Evolutionary conservation across 371 early-diverging fungal species (phyloP).

Genomic region (Circinella minor): DNA sequence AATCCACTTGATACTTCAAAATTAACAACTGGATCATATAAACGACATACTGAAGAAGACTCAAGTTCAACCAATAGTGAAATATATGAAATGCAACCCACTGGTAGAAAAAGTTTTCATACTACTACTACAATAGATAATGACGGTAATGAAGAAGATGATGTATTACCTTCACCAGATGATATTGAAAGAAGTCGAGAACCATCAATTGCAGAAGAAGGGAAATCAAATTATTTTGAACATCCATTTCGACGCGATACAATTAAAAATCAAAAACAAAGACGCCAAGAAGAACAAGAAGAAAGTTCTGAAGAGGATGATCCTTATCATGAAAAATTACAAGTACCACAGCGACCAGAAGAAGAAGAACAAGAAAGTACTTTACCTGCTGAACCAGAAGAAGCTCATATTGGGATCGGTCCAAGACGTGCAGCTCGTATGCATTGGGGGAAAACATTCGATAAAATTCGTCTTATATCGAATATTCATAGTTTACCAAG

Average conservation of each 20-base stretch:
- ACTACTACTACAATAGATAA: background rate
- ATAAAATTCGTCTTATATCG: conserved; percentile 46
- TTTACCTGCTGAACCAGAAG: background rate
- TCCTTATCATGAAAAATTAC: background rate
- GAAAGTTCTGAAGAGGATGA: background rate
- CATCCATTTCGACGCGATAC: conserved; percentile 24
- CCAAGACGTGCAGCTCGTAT: conserved; percentile 25
- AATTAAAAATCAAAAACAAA: background rate
- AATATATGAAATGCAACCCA: conserved; percentile 1
- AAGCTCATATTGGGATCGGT: conserved; percentile 3
- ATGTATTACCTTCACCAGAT: conserved; percentile 21
- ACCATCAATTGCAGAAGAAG: background rate
- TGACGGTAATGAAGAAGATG: background rate
- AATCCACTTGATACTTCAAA: background rate
- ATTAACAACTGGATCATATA: no score
- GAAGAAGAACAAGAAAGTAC: background rate
- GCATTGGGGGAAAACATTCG: conserved; percentile 51
- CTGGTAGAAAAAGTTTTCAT: background rate
- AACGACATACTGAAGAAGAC: background rate
- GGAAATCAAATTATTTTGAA: conserved; percentile 22
- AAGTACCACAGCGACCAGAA: background rate
- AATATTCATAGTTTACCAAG: conserved; percentile 28
- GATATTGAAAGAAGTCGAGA: conserved; percentile 19
- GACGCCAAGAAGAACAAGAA: background rate
- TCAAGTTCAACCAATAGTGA: background rate